Conservation (phyloP, 345 rosid species). For the Hibiscus trionum region DNA sequence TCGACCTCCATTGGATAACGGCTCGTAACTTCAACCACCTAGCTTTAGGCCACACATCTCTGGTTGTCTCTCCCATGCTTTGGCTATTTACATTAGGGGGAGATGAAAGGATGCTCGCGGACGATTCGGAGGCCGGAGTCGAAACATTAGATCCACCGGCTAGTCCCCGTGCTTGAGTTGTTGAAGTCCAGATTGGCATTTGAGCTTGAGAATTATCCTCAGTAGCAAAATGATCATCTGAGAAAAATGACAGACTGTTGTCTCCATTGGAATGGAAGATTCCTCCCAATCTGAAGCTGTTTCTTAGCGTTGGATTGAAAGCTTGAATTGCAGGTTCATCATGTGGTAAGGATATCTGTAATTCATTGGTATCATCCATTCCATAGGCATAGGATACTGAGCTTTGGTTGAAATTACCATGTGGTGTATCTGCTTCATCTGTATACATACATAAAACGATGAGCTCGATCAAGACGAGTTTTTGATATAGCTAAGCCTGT, state of each 20-base stretch:
- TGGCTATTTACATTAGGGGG: background rate
- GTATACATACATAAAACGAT: slow-evolving; percentile 1
- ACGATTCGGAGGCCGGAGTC: slow-evolving; percentile 20
- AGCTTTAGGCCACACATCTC: slow-evolving; percentile 23
- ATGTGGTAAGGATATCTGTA: slow-evolving; percentile 7
- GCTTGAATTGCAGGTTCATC: slow-evolving; percentile 4
- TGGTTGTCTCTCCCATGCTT: background rate
- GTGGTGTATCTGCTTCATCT: slow-evolving; percentile 24
- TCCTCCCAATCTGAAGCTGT: slow-evolving; percentile 23
- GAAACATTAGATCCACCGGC: slow-evolving; percentile 10
- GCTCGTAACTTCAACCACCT: slow-evolving; percentile 73
- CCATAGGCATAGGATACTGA: slow-evolving; percentile 18
- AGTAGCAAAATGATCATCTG: background rate
- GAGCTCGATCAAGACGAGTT: background rate
- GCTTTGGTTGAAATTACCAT: slow-evolving; percentile 15
- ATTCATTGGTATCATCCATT: slow-evolving; percentile 14
- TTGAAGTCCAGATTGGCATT: slow-evolving; percentile 33
- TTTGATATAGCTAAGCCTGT: too few species aligned
- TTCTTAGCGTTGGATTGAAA: slow-evolving; percentile 7
- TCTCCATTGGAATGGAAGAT: background rate
- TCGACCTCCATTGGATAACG: slow-evolving; percentile 33
- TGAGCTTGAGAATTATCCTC: slow-evolving; percentile 22
- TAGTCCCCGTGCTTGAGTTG: slow-evolving; percentile 19
- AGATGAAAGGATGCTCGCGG: slow-evolving; percentile 10
- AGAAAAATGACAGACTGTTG: slow-evolving; percentile 6